Conservation (phyloP, 345 rosid genomes). For the Murraya koenigii region DNA sequence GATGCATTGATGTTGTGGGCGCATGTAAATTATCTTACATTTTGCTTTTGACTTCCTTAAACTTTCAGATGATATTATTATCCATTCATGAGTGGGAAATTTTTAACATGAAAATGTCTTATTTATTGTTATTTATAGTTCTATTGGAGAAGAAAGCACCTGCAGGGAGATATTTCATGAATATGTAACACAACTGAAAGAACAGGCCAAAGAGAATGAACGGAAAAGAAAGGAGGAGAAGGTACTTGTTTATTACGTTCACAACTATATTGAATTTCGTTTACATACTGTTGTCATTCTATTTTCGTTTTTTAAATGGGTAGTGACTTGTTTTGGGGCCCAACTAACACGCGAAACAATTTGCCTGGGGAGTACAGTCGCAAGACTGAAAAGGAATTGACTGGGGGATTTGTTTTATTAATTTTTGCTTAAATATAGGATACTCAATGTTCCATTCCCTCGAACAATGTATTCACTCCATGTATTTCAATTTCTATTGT, state of each 20-base stretch:
- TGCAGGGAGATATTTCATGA: conserved; percentile 79
- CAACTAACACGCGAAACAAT: neutral
- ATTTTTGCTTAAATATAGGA: neutral
- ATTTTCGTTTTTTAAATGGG: neutral
- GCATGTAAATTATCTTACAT: neutral
- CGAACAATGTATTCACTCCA: too few relatives aligned
- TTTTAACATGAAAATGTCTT: conserved; percentile 6
- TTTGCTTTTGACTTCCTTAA: neutral
- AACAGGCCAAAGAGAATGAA: conserved; percentile 92
- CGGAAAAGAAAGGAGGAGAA: conserved; percentile 96
- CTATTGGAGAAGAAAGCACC: conserved; percentile 70
- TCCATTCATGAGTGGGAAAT: neutral
- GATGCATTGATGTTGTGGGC: neutral
- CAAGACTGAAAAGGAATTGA: neutral
- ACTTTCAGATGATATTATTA: conserved; percentile 2
- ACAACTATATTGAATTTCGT: neutral
- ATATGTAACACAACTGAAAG: conserved; percentile 59
- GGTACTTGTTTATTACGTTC: conserved; percentile 32
- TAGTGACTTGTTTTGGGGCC: neutral
- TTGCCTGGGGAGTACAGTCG: neutral
- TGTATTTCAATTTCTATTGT: neutral
- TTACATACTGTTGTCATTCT: neutral
- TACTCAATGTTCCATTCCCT: neutral
- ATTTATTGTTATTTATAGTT: conserved; percentile 33
- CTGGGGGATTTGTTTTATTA: neutral